Percentiles rank a stretch among this genome's conserved stretches.
phyloP scores from a whole-genome alignment of 306 rosid genomes.

The Vicia villosa region DNA sequence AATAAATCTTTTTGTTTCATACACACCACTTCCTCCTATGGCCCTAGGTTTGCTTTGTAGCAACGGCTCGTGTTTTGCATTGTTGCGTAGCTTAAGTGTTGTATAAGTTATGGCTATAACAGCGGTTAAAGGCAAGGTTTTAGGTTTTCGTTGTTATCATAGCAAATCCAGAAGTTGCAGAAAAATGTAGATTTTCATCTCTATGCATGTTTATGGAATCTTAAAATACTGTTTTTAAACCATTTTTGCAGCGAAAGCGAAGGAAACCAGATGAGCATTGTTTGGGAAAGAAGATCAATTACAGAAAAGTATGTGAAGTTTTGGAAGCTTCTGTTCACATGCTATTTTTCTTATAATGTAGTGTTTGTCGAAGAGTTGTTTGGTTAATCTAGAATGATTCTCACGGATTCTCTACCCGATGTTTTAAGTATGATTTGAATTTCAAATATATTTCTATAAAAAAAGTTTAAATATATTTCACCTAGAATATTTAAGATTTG shows the following conservation, averaged over 20 bases:
- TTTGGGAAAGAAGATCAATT: conserved; percentile 70
- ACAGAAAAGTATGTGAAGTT: conserved; percentile 70
- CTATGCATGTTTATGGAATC: conserved; percentile 34
- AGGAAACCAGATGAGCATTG: conserved; percentile 84
- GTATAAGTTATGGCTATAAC: conserved; percentile 20
- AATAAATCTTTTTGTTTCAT: not conserved
- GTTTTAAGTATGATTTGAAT: conserved; percentile 14
- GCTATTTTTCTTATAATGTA: conserved; percentile 23
- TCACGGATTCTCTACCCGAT: conserved; percentile 22
- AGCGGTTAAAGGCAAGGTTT: conserved; percentile 34
- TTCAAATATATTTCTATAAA: not conserved
- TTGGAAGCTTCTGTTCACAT: conserved; percentile 23
- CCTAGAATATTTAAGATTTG: conserved; percentile 18
- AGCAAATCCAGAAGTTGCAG: conserved; percentile 17
- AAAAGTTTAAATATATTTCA: not conserved
- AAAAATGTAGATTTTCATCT: conserved; percentile 24
- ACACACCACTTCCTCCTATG: not conserved
- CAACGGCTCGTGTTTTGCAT: conserved; percentile 23
- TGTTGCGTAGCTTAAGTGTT: conserved; percentile 14
- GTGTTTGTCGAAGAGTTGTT: conserved; percentile 24
- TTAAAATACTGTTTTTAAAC: conserved; percentile 31
- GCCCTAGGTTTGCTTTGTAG: conserved; percentile 9
- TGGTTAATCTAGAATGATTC: conserved; percentile 19
- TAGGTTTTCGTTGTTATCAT: conserved; percentile 38
- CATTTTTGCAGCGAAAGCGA: conserved; percentile 82